A percentile compares a stretch with the other conserved stretches of the same genome.
These are phyloP conservation scores for Nowakowskiella sp. DNA, from an alignment of 192 early-diverging fungal genomes.

Conservation along the genomic window DNA sequence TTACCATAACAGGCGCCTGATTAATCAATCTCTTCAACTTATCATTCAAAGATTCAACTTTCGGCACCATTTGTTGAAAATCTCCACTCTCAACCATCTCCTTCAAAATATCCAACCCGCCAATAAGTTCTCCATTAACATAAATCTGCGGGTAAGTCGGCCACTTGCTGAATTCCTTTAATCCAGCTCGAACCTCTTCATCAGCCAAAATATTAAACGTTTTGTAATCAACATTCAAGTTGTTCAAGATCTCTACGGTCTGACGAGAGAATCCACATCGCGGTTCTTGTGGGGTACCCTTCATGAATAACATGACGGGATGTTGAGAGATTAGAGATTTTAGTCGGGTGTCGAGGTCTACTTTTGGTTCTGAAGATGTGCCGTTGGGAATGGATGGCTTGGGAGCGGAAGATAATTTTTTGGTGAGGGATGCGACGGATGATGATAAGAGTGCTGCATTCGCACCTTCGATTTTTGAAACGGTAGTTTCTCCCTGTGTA, in stretches of 20 bases:
- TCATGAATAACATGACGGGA: slow-evolving; percentile 93
- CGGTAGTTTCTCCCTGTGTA: no score
- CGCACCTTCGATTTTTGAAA: slow-evolving; percentile 85
- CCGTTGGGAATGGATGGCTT: slow-evolving; percentile 8
- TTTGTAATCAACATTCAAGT: slow-evolving; percentile 68
- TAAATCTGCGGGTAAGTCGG: slow-evolving; percentile 88
- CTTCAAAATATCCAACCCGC: slow-evolving; percentile 53
- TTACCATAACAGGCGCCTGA: slow-evolving; percentile 32
- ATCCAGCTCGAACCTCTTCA: slow-evolving; percentile 69
- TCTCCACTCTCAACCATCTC: slow-evolving; percentile 48
- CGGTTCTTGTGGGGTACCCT: slow-evolving; percentile 86
- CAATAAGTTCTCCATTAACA: slow-evolving; percentile 45
- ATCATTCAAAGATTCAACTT: slow-evolving; percentile 33
- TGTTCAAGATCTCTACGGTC: slow-evolving; percentile 67
- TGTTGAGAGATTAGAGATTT: slow-evolving; percentile 29
- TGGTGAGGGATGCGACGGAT: slow-evolving; percentile 58
- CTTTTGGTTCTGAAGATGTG: no score
- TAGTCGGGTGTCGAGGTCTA: slow-evolving; percentile 26
- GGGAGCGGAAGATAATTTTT: slow-evolving; percentile 17
- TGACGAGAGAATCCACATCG: slow-evolving; percentile 88
- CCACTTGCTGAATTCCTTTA: slow-evolving; percentile 89
- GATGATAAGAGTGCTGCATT: slow-evolving; percentile 74
- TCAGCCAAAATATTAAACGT: slow-evolving; percentile 89
- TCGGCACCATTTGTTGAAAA: slow-evolving; percentile 38
- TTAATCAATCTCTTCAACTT: slow-evolving; percentile 36